Evolutionary conservation across 176 grass and related monocot genomes (phyloP), one percentile per base, ranked within the genome.

Genomic region (Ensete glaucum): DNA sequence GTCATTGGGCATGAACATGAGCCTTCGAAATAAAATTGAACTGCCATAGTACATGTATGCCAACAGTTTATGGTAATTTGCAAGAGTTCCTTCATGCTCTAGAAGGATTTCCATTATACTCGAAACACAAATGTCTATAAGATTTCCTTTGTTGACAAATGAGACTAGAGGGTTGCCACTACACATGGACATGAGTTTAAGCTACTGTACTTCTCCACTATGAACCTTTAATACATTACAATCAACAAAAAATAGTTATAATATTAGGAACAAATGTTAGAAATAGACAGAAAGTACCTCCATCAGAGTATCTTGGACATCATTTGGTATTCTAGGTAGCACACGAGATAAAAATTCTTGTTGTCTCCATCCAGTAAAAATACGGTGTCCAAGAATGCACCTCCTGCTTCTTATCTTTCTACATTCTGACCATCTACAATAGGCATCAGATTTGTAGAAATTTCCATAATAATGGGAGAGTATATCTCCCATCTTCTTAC

Each of bases 361-460:
- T 67, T 90, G 85, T 74, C 93, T 87, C 75, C 79, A 86, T 79
- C 93, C 87, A 73, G 84, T 89, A 85, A 97, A 97, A 82, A 97
- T 86, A 50, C 80, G 87, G 62, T 83, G 25, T n/a, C 93, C 93
- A 66, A 90, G 72, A 86, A 97, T 92, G 85, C 90, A 88, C 74
- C 78, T 90, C 62, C 76, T 85, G 71, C 73, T 85, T 83, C 71
- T 85, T 75, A 82, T 72, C 77, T 85, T 87, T 85, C 80, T 87
- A 81, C 53, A 82, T 14, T 85, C 79, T 48, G 67, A 62, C 89
- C 89, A 91, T 85, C 71, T 85, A 54, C 76, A 50, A 50, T 85
- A 88, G 26, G 58, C 76, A 52, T 85, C 68, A 53, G 76, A 77
- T 10, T 73, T 81, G 59, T 87, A 97, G 82, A 97, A 92, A 22